Conservation (phyloP, 2,329 filamentous ascomycete species). For the Diaporthe nobilis region DNA sequence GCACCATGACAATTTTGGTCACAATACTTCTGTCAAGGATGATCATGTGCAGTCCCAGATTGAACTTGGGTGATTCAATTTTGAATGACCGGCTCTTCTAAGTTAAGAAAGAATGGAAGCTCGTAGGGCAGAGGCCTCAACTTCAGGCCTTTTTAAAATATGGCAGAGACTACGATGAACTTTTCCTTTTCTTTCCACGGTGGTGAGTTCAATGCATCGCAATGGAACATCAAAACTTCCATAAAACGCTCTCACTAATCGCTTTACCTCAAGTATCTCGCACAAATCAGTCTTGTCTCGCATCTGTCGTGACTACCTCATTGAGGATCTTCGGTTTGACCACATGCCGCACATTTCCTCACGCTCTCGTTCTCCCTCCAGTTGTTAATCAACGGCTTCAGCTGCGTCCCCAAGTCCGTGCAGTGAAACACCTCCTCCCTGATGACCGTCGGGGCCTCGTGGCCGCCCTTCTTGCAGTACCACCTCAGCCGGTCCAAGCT, state of each 20-base stretch:
- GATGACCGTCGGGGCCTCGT: conserved; percentile 43
- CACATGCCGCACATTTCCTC: conserved; percentile 40
- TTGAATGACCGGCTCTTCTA: too few species aligned
- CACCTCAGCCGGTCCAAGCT: conserved; percentile 44
- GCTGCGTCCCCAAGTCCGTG: conserved; percentile 44
- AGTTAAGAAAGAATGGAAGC: too few species aligned
- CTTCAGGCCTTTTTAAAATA: not conserved
- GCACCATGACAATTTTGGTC: conserved; percentile 4
- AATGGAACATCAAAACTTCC: not conserved
- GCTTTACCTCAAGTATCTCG: not conserved
- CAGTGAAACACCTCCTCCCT: conserved; percentile 44
- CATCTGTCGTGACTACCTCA: not conserved
- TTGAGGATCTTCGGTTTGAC: conserved; percentile 39
- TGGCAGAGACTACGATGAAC: not conserved
- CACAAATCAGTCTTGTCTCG: not conserved
- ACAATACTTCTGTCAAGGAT: not conserved
- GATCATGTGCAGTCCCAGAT: too few species aligned
- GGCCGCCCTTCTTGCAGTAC: conserved; percentile 45
- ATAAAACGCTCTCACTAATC: not conserved
- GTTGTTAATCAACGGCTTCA: conserved; percentile 44
- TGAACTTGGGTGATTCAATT: not conserved
- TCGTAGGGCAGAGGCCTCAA: not conserved
- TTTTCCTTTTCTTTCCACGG: not conserved
- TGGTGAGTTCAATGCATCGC: not conserved
- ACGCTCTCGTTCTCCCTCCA: conserved; percentile 44